phyloP scores from a whole-genome alignment of 2,329 filamentous ascomycete genomes.

The Ophiostoma triangulosporum region DNA sequence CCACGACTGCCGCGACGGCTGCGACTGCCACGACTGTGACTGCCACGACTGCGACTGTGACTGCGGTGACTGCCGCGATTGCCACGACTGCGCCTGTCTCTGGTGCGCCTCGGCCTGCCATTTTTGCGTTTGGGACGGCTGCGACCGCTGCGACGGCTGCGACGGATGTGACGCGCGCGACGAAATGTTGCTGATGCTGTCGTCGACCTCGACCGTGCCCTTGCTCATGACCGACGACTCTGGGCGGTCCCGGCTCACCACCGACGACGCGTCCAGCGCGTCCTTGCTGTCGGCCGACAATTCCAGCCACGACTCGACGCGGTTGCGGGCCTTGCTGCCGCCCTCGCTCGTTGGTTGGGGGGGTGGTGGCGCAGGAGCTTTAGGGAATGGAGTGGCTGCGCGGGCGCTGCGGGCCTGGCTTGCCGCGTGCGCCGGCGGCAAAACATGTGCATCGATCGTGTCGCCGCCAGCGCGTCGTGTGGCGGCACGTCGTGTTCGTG shows the following conservation, averaged over 20 bases:
- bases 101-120: background rate
- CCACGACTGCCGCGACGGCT: no score
- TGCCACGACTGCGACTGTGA: no score
- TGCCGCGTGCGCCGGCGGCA: no score
- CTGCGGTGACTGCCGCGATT: no score
- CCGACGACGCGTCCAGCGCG: no score
- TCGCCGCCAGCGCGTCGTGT: no score
- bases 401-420: no score
- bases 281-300: no score
- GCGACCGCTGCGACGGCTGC: background rate
- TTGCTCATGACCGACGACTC: background rate
- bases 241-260: no score
- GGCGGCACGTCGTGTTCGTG: background rate
- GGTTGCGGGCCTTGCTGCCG: background rate
- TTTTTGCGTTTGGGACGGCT: no score
- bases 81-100: background rate
- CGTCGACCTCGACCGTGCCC: background rate
- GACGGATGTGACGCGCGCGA: background rate
- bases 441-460: background rate
- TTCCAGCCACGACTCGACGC: constrained; percentile 4
- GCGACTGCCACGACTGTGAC: no score
- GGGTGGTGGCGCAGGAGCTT: background rate
- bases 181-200: background rate
- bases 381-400: background rate
- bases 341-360: background rate